A percentile compares a stretch with the other conserved stretches of the same genome.
phyloP scores from a whole-genome alignment of 805 yeast genomes.

The Saturnispora besseyi region DNA sequence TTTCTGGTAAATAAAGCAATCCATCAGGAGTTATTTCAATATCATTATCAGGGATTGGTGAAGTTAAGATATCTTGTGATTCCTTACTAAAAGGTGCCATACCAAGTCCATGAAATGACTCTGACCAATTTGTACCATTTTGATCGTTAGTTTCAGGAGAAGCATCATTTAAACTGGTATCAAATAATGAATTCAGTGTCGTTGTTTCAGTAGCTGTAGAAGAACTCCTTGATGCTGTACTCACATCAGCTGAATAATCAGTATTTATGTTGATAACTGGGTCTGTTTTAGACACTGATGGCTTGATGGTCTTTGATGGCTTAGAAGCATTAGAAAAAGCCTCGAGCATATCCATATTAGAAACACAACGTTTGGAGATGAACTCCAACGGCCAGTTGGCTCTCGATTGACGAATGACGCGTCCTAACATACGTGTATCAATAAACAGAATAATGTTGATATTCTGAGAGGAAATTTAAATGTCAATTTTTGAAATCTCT shows the following conservation, averaged over 20 bases:
- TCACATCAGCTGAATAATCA: constrained; percentile 10
- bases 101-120: constrained; percentile 81
- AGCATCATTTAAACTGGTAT: constrained; percentile 14
- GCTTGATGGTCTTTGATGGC: constrained; percentile 1
- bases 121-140: constrained; percentile 60
- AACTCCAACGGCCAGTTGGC: not conserved
- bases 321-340: constrained; percentile 18
- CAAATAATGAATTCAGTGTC: constrained; percentile 16
- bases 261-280: constrained; percentile 21
- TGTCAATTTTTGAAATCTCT: not conserved
- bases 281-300: constrained; percentile 11
- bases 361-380: not conserved
- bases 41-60: constrained; percentile 58
- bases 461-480: not conserved
- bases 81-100: constrained; percentile 60
- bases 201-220: constrained; percentile 9
- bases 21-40: constrained; percentile 97
- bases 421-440: not conserved
- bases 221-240: constrained; percentile 10
- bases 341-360: constrained; percentile 20
- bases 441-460: not conserved
- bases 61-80: constrained; percentile 49
- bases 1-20: constrained; percentile 83
- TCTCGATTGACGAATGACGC: not conserved
- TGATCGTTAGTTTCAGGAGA: constrained; percentile 14